Base-by-base conservation (phyloP, 306 rosid species). In the Vachellia pachyceras region DNA sequence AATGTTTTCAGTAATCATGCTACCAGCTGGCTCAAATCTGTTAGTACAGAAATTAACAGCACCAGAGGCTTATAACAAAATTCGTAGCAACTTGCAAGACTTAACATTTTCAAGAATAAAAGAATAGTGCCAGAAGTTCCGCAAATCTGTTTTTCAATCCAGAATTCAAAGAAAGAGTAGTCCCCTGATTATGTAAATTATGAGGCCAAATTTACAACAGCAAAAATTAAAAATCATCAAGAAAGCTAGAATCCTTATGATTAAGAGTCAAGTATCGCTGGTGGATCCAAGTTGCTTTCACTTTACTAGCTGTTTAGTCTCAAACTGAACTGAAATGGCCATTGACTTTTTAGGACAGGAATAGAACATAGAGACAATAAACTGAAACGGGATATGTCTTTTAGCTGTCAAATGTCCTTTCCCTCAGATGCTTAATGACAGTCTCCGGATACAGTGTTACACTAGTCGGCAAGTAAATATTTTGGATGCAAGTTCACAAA, bases 401-500 rank as follows among this genome's bases (percentile, higher is more conserved):
- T 18, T 41, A 20, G 36, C 37, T 15, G 25, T 11, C 5, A 42
- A 10, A 42, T 3, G 47, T 69, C 36, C n/a, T 42, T 10, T n/a
- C 22, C 73, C 36, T 69, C 20, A 22, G 37, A 42, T 69, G 74
- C 74, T 69, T 42, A 11, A 69, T 40, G 73, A n/a, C n/a, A n/a
- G n/a, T n/a, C n/a, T n/a, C n/a, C n/a, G n/a, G n/a, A 22, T 18
- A 68, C 40, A 23, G 50, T n/a, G 15, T 63, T 33, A 63, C 45
- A 15, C 45, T 36, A 66, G 71, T 17, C 23, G 79, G 77, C 67
- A 80, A 40, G 60, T 61, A 75, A 23, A 63, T 63, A 40, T 76
- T 73, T 70, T 70, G 73, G 45, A 52, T 76, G 40, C 69, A 14
- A 44, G 76, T 76, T 80, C 80, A 72, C 86, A 46, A 6, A 49